Evolutionary conservation across 768 basidiomycete genomes (phyloP), one percentile per base, ranked within the genome.

Genomic region (Suillus decipiens): DNA sequence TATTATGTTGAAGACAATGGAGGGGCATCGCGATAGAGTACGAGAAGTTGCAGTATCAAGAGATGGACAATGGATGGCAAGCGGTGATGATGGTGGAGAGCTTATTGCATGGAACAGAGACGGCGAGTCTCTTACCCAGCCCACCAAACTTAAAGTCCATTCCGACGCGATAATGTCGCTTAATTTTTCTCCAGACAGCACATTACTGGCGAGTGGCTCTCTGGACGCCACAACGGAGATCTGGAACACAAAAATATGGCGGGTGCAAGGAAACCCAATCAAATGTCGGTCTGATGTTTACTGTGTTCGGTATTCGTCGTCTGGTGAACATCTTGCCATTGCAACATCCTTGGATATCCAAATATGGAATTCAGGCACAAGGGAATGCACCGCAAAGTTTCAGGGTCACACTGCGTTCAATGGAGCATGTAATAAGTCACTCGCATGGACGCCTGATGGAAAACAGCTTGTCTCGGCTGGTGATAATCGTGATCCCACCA

Each of bases 71-170:
- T 53, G 5, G 0, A 34, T 53, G 7, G 31, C 51, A 34, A 53
- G 51, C 33, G 51, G 51, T 33, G 51, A 53, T 53, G 0, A 1
- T 0, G 6, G 11, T 2, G 51, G 51, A 33, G 51, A 34, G 5
- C 8, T 53, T 31, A 53, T 53, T 2, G 51, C 33, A 17, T 53
- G 51, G 51, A 17, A 53, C 33, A 33, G 6, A 1, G 51, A 53
- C 19, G 51, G 51, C 2, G 51, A 53, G 12, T 3, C 33, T n/a
- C 33, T 53, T 5, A 53, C 51, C 11, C 10, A 53, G 12, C 31
- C 51, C 19, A 53, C 34, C 33, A 53, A n/a, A n/a, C n/a, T n/a
- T n/a, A n/a, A n/a, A 53, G 31, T 53, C 11, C 51, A 53, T 31
- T n/a, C 51, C 48, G 0, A 28, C 9, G 3, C 0, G 19, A 10